These are phyloP conservation scores for Microsporum audouinii DNA, from an alignment of 2,329 filamentous ascomycete genomes.

Conservation along the genomic window DNA sequence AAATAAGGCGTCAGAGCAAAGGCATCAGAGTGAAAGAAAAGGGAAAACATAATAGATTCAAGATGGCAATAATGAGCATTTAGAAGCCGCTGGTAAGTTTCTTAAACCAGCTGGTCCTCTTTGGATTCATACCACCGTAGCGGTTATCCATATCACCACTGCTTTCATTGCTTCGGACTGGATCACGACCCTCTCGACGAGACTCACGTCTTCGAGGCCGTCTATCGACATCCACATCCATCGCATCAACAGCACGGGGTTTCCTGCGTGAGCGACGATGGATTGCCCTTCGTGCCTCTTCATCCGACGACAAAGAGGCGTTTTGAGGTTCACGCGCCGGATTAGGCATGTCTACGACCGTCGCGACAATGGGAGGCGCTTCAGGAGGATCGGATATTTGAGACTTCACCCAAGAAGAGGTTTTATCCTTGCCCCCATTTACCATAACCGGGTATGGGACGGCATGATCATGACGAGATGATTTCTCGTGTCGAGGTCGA, in stretches of 20 bases:
- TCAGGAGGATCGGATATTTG: constrained; percentile 39
- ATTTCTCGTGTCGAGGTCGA: constrained; percentile 20
- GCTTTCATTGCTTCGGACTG: constrained; percentile 31
- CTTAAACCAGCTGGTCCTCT: constrained; percentile 35
- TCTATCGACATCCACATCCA: constrained; percentile 30
- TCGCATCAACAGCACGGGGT: constrained; percentile 30
- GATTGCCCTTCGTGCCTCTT: constrained; percentile 29
- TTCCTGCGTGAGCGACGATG: constrained; percentile 31
- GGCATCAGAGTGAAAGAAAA: background rate
- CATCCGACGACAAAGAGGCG: constrained; percentile 33
- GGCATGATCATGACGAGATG: constrained; percentile 13
- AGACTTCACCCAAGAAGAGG: constrained; percentile 40
- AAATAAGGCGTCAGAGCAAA: background rate
- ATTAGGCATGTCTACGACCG: constrained; percentile 34
- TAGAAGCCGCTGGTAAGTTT: constrained; percentile 26
- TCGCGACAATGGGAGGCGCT: constrained; percentile 35
- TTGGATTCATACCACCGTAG: constrained; percentile 17
- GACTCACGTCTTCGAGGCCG: constrained; percentile 25
- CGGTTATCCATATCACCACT: constrained; percentile 30
- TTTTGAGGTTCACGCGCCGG: constrained; percentile 21
- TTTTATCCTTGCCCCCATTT: constrained; percentile 36
- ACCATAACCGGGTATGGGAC: constrained; percentile 22
- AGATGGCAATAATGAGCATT: background rate
- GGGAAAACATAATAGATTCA: background rate
- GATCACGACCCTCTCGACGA: constrained; percentile 22